Evolutionary conservation across 2,329 filamentous ascomycete species (phyloP).

Genomic region (Penicillium sclerotigenum): DNA sequence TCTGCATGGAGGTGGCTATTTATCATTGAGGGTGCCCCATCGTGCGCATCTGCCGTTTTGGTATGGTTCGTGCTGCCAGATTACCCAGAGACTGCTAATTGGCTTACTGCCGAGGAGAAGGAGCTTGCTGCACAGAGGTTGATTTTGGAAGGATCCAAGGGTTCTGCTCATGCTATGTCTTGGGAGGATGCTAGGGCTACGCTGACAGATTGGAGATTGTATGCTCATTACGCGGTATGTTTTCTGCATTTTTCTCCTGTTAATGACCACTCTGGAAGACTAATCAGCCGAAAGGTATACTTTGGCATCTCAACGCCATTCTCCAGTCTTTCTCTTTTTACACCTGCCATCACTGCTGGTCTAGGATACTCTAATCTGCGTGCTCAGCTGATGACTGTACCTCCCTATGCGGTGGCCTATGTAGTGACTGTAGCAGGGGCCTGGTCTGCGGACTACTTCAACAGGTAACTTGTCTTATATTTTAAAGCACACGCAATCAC

Average conservation of each 20-base stretch:
- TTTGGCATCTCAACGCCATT: constrained; percentile 56
- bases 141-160: constrained; percentile 41
- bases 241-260: background rate
- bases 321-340: constrained; percentile 57
- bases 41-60: constrained; percentile 36
- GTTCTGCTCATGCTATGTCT: constrained; percentile 42
- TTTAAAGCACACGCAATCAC: background rate
- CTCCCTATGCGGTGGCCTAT: constrained; percentile 62
- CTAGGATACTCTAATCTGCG: constrained; percentile 54
- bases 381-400: constrained; percentile 65
- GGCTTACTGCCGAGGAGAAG: constrained; percentile 47
- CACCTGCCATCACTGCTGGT: constrained; percentile 63
- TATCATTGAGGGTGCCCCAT: constrained; percentile 45
- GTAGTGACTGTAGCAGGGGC: constrained; percentile 51
- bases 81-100: constrained; percentile 49
- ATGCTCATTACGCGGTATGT: constrained; percentile 52
- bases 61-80: constrained; percentile 50
- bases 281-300: constrained; percentile 40
- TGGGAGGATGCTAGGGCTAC: constrained; percentile 49
- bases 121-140: constrained; percentile 43
- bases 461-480: constrained; percentile 25
- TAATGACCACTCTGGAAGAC: background rate
- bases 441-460: constrained; percentile 59
- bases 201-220: constrained; percentile 51
- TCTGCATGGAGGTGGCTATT: constrained; percentile 50